These are phyloP conservation scores for Giardia duodenalis DNA, from an alignment of 208 protist genomes.

Conservation along the genomic window DNA sequence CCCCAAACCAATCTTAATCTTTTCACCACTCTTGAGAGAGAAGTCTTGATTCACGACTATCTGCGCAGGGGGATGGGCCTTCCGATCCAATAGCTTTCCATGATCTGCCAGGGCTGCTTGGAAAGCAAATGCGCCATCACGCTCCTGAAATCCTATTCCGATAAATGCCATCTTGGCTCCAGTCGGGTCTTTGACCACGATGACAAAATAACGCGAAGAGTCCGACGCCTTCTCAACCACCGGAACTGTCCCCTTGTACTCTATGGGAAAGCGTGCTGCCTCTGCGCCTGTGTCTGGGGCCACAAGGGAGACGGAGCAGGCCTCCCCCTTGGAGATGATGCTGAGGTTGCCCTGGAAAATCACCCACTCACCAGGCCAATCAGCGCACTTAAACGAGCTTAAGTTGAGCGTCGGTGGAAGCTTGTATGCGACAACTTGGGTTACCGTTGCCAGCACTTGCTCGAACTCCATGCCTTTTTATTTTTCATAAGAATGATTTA, in stretches of 20 bases:
- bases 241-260: neutral
- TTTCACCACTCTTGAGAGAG: neutral
- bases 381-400: neutral
- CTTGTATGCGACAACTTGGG: neutral
- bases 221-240: slow-evolving; percentile 1
- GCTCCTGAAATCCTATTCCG: slow-evolving; percentile 10
- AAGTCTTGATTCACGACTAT: neutral
- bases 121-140: slow-evolving; percentile 19
- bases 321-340: neutral
- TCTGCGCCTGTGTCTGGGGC: slow-evolving; percentile 16
- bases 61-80: neutral
- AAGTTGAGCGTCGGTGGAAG: slow-evolving; percentile 10
- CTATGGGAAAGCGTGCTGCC: neutral
- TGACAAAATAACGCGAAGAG: slow-evolving; percentile 26
- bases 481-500: too few species aligned
- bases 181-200: slow-evolving; percentile 26
- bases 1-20: slow-evolving; percentile 9
- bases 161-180: neutral
- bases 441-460: neutral
- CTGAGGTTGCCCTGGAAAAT: slow-evolving; percentile 7
- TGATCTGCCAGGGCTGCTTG: neutral
- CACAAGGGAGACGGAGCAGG: neutral
- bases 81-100: slow-evolving; percentile 14
- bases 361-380: slow-evolving; percentile 6
- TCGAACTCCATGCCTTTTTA: neutral